Evolutionary conservation across 768 basidiomycete genomes (phyloP), one percentile per base, ranked within the genome.

Genomic region (Panaeolus cyanescens): DNA sequence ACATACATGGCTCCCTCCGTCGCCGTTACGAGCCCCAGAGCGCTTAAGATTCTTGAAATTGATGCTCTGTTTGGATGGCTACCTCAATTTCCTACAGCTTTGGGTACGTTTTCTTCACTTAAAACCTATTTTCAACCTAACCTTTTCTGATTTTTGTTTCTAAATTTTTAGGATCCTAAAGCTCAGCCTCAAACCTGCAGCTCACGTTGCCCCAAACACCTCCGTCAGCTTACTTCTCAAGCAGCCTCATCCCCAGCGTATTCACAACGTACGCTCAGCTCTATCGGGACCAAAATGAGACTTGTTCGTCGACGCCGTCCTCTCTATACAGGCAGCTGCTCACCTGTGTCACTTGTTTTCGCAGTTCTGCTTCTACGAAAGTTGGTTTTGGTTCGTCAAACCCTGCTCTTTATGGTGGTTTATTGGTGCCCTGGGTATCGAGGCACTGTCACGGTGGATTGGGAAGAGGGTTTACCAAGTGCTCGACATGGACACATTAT

Each of bases 1-100:
- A 80, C 83, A 32, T 87, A 85, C 65, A 75, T 79, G 62, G 85
- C 84, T 6, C 85, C 85, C 10, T 83, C 81, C 8, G 82, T 86
- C 20, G 85, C 82, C 30, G 84, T 85, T 37, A 76, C 83, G 4
- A 68, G 72, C 7, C 81, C 81, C 19, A 28, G 25, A 10, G 7
- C 12, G 15, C 45, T 9, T 50, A 28, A 13, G n/a, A 50, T 13
- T 3, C 12, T 50, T 1, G 45, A 50, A 6, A 12, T 50, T 10
- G 45, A 50, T 15, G 15, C 15, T 28, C 45, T 22, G 5, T 50
- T 28, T 4, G 45, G 19, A 25, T 28, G 45, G 10, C 25, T 50
- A 15, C 5, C 10, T 12, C 0, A 9, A 5, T 42, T 25, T 4
- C 45, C 5, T 28, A 50, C 12, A 20, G 45, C 19, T 12, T 13